Percentiles rank a stretch among this genome's conserved stretches.
phyloP scores from a whole-genome alignment of 805 yeast species.

The Clavispora vitiphila region DNA sequence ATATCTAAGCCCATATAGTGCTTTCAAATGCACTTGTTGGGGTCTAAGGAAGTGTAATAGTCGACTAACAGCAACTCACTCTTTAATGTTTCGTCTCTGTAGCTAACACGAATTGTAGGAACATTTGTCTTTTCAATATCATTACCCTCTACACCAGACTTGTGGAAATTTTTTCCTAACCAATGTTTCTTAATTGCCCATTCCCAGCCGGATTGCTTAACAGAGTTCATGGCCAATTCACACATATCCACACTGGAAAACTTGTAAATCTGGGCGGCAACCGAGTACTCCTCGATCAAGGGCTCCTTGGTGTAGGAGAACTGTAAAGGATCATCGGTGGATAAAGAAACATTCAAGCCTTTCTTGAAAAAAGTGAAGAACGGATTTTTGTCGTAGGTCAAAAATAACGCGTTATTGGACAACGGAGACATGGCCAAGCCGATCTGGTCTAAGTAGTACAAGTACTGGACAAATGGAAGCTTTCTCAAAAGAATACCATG shows the following conservation, averaged over 20 bases:
- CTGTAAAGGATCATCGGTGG: constrained; percentile 97
- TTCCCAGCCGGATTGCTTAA: constrained; percentile 92
- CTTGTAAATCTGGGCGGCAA: constrained; percentile 96
- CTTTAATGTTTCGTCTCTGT: constrained; percentile 73
- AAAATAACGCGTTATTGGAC: constrained; percentile 91
- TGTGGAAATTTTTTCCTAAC: constrained; percentile 66
- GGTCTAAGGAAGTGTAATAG: constrained; percentile 41
- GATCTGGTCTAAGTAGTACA: constrained; percentile 89
- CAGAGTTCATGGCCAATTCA: constrained; percentile 91
- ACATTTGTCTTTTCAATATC: constrained; percentile 93
- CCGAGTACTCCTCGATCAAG: constrained; percentile 93
- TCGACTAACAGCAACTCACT: constrained; percentile 68
- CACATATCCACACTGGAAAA: constrained; percentile 95
- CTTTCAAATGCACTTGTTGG: constrained; percentile 2
- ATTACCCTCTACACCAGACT: constrained; percentile 70
- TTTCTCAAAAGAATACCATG: constrained; percentile 94
- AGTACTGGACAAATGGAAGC: constrained; percentile 90
- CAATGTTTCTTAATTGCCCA: constrained; percentile 81
- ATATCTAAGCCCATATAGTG: background rate
- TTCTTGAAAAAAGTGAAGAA: constrained; percentile 85
- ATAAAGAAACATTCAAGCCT: constrained; percentile 89
- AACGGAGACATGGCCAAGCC: constrained; percentile 98
- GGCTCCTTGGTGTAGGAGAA: constrained; percentile 97
- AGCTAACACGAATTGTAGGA: constrained; percentile 81
- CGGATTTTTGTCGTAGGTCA: constrained; percentile 96